Base-by-base conservation (phyloP, 2,329 filamentous ascomycete species). In the Neofusicoccum cordaticola region DNA sequence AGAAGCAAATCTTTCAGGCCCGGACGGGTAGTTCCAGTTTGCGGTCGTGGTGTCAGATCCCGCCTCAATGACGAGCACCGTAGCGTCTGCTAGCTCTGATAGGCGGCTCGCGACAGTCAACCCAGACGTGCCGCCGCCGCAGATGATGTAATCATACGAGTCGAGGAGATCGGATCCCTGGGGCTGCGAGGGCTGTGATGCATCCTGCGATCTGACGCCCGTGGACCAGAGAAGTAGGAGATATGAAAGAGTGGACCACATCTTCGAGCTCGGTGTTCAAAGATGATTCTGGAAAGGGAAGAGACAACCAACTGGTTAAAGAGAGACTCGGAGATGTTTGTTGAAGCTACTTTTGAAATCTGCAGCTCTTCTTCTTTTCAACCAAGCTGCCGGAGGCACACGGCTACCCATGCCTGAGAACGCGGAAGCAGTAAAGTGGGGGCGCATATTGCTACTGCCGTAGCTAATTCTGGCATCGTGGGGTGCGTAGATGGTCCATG, bases 1-100 rank as follows among this genome's bases (percentile, higher is more conserved):
- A 77, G 75, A 1, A 74, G 70, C 41, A 65, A 62, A 50, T 67
- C 67, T 31, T 65, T 65, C 31, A 68, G 68, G 7, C 42, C 22
- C 8, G 70, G 66, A 2, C 67, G 67, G 1, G 70, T 75, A 1
- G 8, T 17, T 45, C 42, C 42, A 76, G 73, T 61, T 73, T 71
- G 12, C 69, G 66, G 37, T 75, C 74, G 60, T 69, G 62, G 58
- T 68, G 69, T 5, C 69, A 60, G 63, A 65, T n/a, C 51, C 68
- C n/a, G 68, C 67, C 58, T 69, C 68, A 9, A 69, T 12, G 9
- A 69, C 67, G 22, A 64, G 64, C 13, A 69, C 67, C 27, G 66
- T 66, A 12, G 67, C 66, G 42, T 62, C 64, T 8, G 67, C 63
- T 4, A 45, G 12, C 44, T 73, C 71, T 34, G 74, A 69, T 5